A percentile compares a stretch with the other conserved stretches of the same genome.
phyloP scores from a whole-genome alignment of 345 rosid species.

The Kandelia obovata region DNA sequence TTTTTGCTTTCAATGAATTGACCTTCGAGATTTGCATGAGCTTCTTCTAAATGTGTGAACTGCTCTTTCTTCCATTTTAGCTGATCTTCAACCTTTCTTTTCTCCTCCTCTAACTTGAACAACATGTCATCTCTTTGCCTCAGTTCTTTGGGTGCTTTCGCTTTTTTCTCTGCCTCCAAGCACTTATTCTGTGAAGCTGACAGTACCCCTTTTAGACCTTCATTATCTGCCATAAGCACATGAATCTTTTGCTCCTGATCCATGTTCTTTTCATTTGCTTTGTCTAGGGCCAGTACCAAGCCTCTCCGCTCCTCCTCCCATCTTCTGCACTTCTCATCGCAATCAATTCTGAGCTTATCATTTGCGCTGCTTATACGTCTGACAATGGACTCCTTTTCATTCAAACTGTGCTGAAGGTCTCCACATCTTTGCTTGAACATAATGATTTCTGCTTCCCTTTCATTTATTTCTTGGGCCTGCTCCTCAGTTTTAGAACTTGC shows the following conservation, averaged over 20 bases:
- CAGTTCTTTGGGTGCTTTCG: background rate
- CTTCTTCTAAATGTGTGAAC: background rate
- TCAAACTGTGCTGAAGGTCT: background rate
- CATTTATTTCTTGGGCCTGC: slow-evolving; percentile 37
- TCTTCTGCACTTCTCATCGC: background rate
- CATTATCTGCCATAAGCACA: slow-evolving; percentile 4
- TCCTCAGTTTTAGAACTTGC: slow-evolving; percentile 39
- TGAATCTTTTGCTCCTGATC: slow-evolving; percentile 10
- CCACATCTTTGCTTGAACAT: slow-evolving; percentile 2
- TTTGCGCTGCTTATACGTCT: background rate
- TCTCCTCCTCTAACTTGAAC: background rate
- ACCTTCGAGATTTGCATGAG: no score
- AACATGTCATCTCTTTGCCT: slow-evolving; percentile 2
- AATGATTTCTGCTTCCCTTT: slow-evolving; percentile 15
- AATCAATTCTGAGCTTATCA: slow-evolving; percentile 3
- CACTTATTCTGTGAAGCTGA: background rate
- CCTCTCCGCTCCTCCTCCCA: slow-evolving; percentile 3
- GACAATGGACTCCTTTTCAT: slow-evolving; percentile 6
- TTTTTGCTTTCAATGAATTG: no score
- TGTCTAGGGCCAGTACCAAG: slow-evolving; percentile 5
- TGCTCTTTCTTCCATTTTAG: no score
- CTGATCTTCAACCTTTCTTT: background rate
- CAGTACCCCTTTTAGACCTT: background rate
- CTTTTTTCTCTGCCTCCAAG: background rate
- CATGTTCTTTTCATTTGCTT: slow-evolving; percentile 9